phyloP scores from a whole-genome alignment of 345 rosid species.

The Lepidium didymum region DNA sequence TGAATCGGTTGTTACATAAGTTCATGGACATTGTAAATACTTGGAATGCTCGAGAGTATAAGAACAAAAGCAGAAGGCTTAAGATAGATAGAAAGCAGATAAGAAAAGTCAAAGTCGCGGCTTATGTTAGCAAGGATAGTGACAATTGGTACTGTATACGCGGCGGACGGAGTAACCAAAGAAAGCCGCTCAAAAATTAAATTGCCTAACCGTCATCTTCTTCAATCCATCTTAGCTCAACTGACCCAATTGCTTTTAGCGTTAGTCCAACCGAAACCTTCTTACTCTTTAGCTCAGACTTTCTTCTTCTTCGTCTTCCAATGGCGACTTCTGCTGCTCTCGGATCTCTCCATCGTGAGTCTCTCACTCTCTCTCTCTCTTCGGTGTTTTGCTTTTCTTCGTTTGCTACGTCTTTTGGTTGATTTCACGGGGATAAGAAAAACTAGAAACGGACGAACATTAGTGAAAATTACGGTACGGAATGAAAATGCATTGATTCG shows the following conservation, averaged over 20 bases:
- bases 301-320: slow-evolving; percentile 14
- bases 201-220: slow-evolving; percentile 15
- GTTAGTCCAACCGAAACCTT: neutral
- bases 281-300: slow-evolving; percentile 1
- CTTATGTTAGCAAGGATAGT: slow-evolving; percentile 4
- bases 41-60: too few species aligned
- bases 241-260: neutral
- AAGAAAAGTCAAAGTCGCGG: neutral
- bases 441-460: neutral
- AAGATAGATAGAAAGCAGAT: too few species aligned
- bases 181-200: slow-evolving; percentile 11
- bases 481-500: neutral
- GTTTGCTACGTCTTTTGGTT: neutral
- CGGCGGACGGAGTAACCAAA: slow-evolving; percentile 21
- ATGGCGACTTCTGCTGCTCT: slow-evolving; percentile 73
- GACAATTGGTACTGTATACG: neutral
- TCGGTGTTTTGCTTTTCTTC: neutral
- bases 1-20: too few species aligned
- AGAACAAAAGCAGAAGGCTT: too few species aligned
- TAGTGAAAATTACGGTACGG: neutral
- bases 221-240: slow-evolving; percentile 9
- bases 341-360: slow-evolving; percentile 60
- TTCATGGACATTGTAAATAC: too few species aligned
- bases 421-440: neutral
- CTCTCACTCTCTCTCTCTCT: neutral